Percentiles rank a stretch among this genome's conserved stretches.
Evolutionary conservation across 495 filamentous ascomycete genomes (phyloP).

Genomic region (Geoglossum glabrum): DNA sequence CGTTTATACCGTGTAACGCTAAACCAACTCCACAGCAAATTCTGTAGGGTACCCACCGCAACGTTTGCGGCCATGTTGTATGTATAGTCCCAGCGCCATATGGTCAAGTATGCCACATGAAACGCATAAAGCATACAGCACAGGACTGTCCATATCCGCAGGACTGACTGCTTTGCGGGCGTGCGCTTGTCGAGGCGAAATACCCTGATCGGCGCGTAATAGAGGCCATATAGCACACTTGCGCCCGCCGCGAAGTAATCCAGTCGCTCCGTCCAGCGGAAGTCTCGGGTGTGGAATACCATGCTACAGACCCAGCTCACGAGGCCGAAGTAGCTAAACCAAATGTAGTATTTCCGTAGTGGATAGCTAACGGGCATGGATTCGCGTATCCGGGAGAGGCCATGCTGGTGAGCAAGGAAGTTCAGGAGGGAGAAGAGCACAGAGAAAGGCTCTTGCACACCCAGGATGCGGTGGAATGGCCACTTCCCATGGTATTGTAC

Average conservation of each 20-base stretch:
- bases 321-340: constrained; percentile 64
- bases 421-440: constrained; percentile 89
- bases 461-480: constrained; percentile 78
- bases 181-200: constrained; percentile 55
- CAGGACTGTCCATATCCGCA: constrained; percentile 52
- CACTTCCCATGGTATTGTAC: constrained; percentile 99
- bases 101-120: constrained; percentile 69
- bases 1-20: constrained; percentile 54
- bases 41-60: constrained; percentile 57
- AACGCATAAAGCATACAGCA: constrained; percentile 51
- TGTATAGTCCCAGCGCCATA: constrained; percentile 79
- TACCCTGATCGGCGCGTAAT: constrained; percentile 59
- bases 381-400: constrained; percentile 47
- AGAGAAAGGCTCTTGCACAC: constrained; percentile 84
- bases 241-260: constrained; percentile 94
- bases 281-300: constrained; percentile 82
- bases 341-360: constrained; percentile 59
- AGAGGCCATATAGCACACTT: constrained; percentile 76
- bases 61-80: constrained; percentile 98
- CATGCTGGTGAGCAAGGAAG: constrained; percentile 65
- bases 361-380: constrained; percentile 51
- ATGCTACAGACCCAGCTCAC: constrained; percentile 72
- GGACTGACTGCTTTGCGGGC: constrained; percentile 30
- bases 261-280: constrained; percentile 66
- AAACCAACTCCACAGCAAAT: constrained; percentile 71